phyloP scores from a whole-genome alignment of 2,329 filamentous ascomycete species.

The Thielaviopsis musarum region DNA sequence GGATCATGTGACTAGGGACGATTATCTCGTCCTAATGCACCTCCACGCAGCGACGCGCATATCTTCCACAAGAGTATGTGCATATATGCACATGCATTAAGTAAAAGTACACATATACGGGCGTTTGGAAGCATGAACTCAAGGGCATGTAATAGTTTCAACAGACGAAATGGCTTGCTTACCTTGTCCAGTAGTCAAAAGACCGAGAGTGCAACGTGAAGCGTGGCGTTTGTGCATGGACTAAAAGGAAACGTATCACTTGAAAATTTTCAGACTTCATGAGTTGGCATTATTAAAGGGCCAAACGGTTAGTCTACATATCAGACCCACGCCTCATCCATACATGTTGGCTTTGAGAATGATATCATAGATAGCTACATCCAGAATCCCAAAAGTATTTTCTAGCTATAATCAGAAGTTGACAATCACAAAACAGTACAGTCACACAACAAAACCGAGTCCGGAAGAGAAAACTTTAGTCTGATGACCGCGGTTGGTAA shows the following conservation, averaged over 20 bases:
- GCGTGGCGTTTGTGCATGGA: not conserved
- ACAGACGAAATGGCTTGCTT: not conserved
- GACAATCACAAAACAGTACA: not conserved
- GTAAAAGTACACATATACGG: not conserved
- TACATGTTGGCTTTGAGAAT: too few species aligned
- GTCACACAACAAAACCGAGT: not conserved
- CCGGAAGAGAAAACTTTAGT: not conserved
- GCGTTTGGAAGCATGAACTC: too few species aligned
- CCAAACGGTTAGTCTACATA: too few species aligned
- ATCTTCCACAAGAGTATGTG: not conserved
- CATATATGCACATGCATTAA: not conserved
- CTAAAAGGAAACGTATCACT: not conserved
- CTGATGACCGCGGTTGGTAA: not conserved
- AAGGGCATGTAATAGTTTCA: not conserved
- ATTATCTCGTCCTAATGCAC: not conserved
- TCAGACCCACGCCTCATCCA: too few species aligned
- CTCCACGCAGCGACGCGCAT: not conserved
- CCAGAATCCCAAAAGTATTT: not conserved
- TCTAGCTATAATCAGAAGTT: not conserved
- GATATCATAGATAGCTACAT: too few species aligned
- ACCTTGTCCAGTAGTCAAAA: not conserved
- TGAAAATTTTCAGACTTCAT: not conserved
- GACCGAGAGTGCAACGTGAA: not conserved
- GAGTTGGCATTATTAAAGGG: too few species aligned
- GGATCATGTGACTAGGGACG: not conserved